Conservation (phyloP, 2,329 filamentous ascomycete species). For the Diaporthe batatas region DNA sequence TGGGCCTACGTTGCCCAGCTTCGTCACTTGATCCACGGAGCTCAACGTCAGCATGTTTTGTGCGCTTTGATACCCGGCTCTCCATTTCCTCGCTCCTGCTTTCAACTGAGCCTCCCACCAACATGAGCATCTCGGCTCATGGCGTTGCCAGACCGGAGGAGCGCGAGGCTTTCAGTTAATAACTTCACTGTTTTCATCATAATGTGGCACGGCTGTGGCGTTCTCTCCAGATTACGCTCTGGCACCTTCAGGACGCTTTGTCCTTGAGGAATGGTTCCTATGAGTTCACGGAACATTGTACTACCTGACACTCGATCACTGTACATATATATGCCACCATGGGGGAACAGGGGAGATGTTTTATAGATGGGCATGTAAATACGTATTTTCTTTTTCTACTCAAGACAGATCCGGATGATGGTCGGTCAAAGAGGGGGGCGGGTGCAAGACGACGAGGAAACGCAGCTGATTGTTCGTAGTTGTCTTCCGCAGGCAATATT, state of each 20-base stretch:
- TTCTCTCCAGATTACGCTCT: constrained; percentile 9
- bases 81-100: constrained; percentile 20
- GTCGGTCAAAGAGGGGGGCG: neutral
- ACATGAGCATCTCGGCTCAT: neutral
- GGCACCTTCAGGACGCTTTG: constrained; percentile 4
- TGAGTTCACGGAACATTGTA: constrained; percentile 34
- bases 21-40: constrained; percentile 12
- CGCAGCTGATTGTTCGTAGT: constrained; percentile 41
- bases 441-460: constrained; percentile 11
- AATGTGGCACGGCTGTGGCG: constrained; percentile 19
- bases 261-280: constrained; percentile 35
- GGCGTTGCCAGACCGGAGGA: neutral
- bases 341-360: constrained; percentile 28
- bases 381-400: constrained; percentile 30
- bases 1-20: neutral
- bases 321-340: constrained; percentile 39
- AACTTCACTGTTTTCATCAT: constrained; percentile 9
- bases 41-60: constrained; percentile 30
- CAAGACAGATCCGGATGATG: neutral
- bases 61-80: constrained; percentile 30
- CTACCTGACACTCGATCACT: constrained; percentile 37
- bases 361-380: constrained; percentile 37
- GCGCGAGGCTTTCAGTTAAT: constrained; percentile 3
- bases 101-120: neutral
- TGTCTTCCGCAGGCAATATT: constrained; percentile 41